Evolutionary conservation across 495 filamentous ascomycete species (phyloP), one percentile per base, ranked within the genome.

Genomic region (Chaetomium tenue): DNA sequence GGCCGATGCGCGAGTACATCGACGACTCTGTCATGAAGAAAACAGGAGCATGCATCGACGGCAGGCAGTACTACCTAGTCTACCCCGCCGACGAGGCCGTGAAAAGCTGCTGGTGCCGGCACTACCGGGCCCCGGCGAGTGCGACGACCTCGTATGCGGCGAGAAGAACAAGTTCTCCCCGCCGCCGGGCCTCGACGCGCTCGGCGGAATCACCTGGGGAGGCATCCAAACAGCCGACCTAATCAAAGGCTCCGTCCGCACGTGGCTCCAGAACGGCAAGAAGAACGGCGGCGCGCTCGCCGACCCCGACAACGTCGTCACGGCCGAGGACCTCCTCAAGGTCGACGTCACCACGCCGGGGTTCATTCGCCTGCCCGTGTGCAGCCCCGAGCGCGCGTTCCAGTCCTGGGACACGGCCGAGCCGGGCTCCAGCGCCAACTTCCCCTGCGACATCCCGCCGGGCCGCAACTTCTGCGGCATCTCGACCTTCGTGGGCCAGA

Each of bases 351-450:
- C 70, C 25, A 70, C 67, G 0, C 68, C 74, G 8, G 71, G 70
- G 39, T 74, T 66, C 63, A 67, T 78, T 26, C 66, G 66, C 1
- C 56, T 79, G 3, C 74, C 77, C 30, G 72, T 76, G 0, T 77
- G 76, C 65, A 72, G 68, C 33, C 33, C 66, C 39, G 66, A 72
- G 44, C 13, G 46, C 18, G 71, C 71, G 26, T 70, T 59, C 42
- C 33, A 55, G 13, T 54, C 70, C 25, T 74, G 70, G 71, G 66
- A 63, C 16, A 51, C 18, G 25, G 9, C 56, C 56, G 26, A 12
- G n/a, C 39, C 58, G 23, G 40, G 28, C 44, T 16, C 20, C 57
- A 62, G 51, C 58, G 57, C 1, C 22, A 69, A 59, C 57, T 59
- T 47, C 57, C 58, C 58, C 9, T 60, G 58, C 46, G 58, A 50